A percentile compares a stretch with the other conserved stretches of the same genome.
phyloP scores from a whole-genome alignment of 148 eudicot genomes.

The Nepenthes gracilis region DNA sequence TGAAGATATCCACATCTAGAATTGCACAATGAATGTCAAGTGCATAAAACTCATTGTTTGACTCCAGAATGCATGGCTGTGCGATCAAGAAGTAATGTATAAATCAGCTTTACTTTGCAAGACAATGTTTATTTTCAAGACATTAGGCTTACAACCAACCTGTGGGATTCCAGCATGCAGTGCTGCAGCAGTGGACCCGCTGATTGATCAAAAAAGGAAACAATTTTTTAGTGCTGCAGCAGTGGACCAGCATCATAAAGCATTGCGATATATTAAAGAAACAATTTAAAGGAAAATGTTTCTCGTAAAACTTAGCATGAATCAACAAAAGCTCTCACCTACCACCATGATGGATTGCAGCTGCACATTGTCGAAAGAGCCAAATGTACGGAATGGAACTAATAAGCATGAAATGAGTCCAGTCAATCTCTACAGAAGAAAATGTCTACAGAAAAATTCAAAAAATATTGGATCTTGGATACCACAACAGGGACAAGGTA shows the following conservation, averaged over 20 bases:
- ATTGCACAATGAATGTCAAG: no score
- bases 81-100: no score
- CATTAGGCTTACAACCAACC: slow-evolving; percentile 16
- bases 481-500: no score
- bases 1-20: no score
- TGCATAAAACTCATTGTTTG: no score
- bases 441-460: neutral
- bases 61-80: no score
- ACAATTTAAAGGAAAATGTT: neutral
- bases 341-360: slow-evolving; percentile 92
- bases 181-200: slow-evolving; percentile 97
- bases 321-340: slow-evolving; percentile 26
- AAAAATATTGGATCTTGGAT: no score
- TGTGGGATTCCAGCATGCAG: slow-evolving; percentile 86
- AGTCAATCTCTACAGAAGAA: slow-evolving; percentile 1
- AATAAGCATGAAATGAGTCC: slow-evolving; percentile 3
- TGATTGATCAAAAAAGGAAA: slow-evolving; percentile 7
- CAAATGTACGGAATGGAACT: slow-evolving; percentile 76
- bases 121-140: no score
- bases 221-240: slow-evolving; percentile 55
- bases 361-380: slow-evolving; percentile 77
- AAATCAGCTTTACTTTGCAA: no score
- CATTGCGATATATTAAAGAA: neutral
- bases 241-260: slow-evolving; percentile 59
- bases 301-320: neutral